phyloP scores from a whole-genome alignment of 2,329 filamentous ascomycete species.

The Cladosporium sp. region DNA sequence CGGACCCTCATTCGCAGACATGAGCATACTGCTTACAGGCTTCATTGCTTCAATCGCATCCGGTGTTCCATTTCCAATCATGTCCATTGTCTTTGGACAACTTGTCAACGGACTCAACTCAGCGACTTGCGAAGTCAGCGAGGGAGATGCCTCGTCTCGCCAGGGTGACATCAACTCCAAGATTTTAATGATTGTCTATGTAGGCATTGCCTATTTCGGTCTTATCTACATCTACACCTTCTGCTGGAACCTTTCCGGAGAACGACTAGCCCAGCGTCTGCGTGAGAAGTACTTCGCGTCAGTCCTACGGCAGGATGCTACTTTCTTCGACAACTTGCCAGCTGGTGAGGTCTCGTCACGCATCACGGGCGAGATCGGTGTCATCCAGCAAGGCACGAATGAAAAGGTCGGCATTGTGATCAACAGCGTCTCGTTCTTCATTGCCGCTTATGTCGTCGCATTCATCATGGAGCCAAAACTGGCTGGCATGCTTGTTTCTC shows the following conservation, averaged over 20 bases:
- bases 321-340: constrained; percentile 66
- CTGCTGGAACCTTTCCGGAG: constrained; percentile 66
- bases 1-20: constrained; percentile 8
- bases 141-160: constrained; percentile 35
- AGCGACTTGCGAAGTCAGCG: constrained; percentile 53
- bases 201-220: constrained; percentile 64
- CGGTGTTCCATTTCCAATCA: constrained; percentile 64
- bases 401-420: constrained; percentile 44
- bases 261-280: constrained; percentile 64
- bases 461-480: constrained; percentile 51
- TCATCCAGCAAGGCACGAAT: constrained; percentile 47
- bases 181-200: constrained; percentile 63
- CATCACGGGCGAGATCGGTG: constrained; percentile 67
- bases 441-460: constrained; percentile 45
- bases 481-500: constrained; percentile 64
- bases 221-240: constrained; percentile 66
- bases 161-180: constrained; percentile 56
- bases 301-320: constrained; percentile 62
- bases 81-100: constrained; percentile 66
- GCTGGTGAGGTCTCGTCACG: constrained; percentile 66
- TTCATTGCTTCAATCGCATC: constrained; percentile 55
- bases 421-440: constrained; percentile 42
- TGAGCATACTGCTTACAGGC: constrained; percentile 41
- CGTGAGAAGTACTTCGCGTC: constrained; percentile 62
- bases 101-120: constrained; percentile 63